These are phyloP conservation scores for Penicillium goetzii DNA, from an alignment of 495 filamentous ascomycete species.

Conservation along the genomic window DNA sequence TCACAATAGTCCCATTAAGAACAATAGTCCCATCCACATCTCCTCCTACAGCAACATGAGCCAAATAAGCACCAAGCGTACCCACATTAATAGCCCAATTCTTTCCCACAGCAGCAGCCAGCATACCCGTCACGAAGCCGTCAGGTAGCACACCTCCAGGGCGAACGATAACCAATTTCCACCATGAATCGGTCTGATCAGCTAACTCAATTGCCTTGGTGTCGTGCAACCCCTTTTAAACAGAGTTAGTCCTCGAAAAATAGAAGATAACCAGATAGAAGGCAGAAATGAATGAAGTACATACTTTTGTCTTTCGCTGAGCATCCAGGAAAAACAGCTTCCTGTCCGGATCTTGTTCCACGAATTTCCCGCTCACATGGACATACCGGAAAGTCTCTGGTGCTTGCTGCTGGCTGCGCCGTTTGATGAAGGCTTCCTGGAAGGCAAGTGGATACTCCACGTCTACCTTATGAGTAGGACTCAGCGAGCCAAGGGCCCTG, in stretches of 20 bases:
- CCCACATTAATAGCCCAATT: conserved; percentile 2
- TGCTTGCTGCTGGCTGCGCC: neutral
- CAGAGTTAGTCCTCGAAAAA: neutral
- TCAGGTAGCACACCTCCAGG: neutral
- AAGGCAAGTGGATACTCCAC: neutral
- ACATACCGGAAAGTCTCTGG: neutral
- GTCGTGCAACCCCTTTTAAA: neutral
- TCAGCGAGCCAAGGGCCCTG: neutral
- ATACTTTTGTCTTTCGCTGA: neutral
- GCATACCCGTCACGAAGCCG: neutral
- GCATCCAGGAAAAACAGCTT: neutral
- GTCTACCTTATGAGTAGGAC: neutral
- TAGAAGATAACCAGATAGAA: neutral
- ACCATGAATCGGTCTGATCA: neutral
- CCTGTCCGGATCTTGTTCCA: neutral
- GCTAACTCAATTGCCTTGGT: neutral
- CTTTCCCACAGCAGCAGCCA: neutral
- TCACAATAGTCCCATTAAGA: neutral
- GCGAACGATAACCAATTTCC: neutral
- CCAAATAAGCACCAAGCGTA: neutral
- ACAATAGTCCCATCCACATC: neutral
- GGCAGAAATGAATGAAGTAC: neutral
- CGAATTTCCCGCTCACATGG: neutral
- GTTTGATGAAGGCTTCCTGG: neutral
- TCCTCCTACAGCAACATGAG: neutral